phyloP scores from a whole-genome alignment of 1,284 basidiomycete species.

The Tausonia pullulans region DNA sequence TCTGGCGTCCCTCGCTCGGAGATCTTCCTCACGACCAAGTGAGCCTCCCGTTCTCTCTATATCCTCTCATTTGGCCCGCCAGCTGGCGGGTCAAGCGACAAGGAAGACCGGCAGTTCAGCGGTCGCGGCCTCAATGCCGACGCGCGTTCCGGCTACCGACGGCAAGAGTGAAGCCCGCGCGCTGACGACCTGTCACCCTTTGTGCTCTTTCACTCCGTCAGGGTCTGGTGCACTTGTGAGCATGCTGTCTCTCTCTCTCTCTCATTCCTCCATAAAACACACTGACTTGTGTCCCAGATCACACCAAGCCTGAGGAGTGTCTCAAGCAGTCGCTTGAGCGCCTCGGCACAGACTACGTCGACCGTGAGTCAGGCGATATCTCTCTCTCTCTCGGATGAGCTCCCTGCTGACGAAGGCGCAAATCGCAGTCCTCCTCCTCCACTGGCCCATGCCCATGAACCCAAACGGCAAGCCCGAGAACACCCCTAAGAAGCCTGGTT shows the following conservation, averaged over 20 bases:
- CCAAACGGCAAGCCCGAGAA: neutral
- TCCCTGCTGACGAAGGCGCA: neutral
- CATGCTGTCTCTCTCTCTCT: too few relatives aligned
- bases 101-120: too few relatives aligned
- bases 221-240: too few relatives aligned
- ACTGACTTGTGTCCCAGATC: neutral
- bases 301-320: slow-evolving; percentile 41
- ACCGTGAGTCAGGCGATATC: neutral
- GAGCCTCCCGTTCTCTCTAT: neutral
- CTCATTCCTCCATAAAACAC: too few relatives aligned
- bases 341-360: slow-evolving; percentile 55
- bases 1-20: slow-evolving; percentile 48
- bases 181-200: too few relatives aligned
- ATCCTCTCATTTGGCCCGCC: too few relatives aligned
- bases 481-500: neutral
- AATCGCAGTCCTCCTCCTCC: neutral
- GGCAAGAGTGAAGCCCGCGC: too few relatives aligned
- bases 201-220: too few relatives aligned
- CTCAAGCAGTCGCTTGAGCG: slow-evolving; percentile 58
- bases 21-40: slow-evolving; percentile 55
- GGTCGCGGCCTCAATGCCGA: too few relatives aligned
- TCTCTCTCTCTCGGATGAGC: neutral
- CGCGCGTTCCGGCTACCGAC: too few relatives aligned
- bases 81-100: too few relatives aligned
- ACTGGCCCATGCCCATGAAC: slow-evolving; percentile 2